A percentile compares a stretch with the other conserved stretches of the same genome.
These are phyloP conservation scores for Colletotrichum kahawae DNA, from an alignment of 2,329 filamentous ascomycete species.

Conservation along the genomic window DNA sequence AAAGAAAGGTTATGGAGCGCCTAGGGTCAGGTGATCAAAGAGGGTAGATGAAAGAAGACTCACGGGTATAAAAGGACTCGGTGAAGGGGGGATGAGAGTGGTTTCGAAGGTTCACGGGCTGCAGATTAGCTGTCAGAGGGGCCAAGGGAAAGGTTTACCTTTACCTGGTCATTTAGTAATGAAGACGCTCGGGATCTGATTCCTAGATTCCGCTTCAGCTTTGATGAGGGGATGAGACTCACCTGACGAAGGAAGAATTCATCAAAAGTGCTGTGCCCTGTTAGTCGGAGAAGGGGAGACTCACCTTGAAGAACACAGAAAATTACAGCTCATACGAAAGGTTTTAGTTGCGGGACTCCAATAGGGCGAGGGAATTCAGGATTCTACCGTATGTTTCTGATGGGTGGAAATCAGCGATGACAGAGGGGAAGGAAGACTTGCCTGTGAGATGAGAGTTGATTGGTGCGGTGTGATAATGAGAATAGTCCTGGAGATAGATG, in stretches of 20 bases:
- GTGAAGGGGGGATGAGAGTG: neutral
- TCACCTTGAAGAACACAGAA: accelerated
- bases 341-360: neutral
- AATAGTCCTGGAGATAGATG: neutral
- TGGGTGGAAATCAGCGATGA: neutral
- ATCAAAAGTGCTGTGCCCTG: neutral
- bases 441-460: neutral
- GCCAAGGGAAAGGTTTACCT: neutral
- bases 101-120: neutral
- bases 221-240: neutral
- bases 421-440: neutral
- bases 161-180: neutral
- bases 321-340: neutral
- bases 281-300: neutral
- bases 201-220: neutral
- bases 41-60: neutral
- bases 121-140: neutral
- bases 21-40: neutral
- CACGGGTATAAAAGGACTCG: neutral
- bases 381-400: neutral
- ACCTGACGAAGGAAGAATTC: neutral
- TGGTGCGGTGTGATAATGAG: neutral
- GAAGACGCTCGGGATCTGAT: neutral
- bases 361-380: neutral
- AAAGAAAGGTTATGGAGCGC: neutral